Conservation (phyloP, 192 early-diverging fungal species). For the Phycomyces blakesleeanus region DNA sequence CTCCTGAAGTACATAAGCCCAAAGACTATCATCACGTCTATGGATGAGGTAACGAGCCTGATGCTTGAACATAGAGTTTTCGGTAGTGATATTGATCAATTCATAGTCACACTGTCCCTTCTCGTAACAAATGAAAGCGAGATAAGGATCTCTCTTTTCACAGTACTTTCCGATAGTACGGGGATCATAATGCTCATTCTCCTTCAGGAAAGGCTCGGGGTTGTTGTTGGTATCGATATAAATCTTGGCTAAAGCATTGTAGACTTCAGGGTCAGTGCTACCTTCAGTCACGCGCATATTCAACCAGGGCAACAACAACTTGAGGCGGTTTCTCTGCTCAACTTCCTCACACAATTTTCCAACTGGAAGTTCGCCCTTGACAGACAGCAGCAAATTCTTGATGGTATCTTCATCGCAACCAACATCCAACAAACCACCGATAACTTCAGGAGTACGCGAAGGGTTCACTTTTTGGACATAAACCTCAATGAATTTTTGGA, state of each 20-base stretch:
- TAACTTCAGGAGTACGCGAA: slow-evolving; percentile 86
- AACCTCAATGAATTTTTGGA: slow-evolving; percentile 95
- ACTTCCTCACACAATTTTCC: slow-evolving; percentile 84
- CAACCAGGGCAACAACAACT: slow-evolving; percentile 93
- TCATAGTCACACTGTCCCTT: slow-evolving; percentile 94
- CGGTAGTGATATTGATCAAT: slow-evolving; percentile 93
- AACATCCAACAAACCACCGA: slow-evolving; percentile 96
- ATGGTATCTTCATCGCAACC: slow-evolving; percentile 95
- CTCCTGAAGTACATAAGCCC: slow-evolving; percentile 77
- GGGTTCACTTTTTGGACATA: slow-evolving; percentile 99
- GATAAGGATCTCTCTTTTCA: slow-evolving; percentile 96
- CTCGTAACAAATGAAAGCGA: slow-evolving; percentile 93
- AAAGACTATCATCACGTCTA: slow-evolving; percentile 79
- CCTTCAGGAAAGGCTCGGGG: slow-evolving; percentile 90
- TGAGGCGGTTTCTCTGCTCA: slow-evolving; percentile 95
- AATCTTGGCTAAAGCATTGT: slow-evolving; percentile 98
- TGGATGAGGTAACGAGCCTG: slow-evolving; percentile 95
- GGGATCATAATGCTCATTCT: slow-evolving; percentile 86
- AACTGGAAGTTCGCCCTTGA: slow-evolving; percentile 78
- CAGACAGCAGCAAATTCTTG: slow-evolving; percentile 85
- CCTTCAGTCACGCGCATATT: slow-evolving; percentile 87
- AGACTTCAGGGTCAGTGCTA: slow-evolving; percentile 83
- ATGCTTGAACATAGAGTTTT: slow-evolving; percentile 99
- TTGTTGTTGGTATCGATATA: slow-evolving; percentile 99
- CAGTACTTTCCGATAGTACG: slow-evolving; percentile 96